Conservation (phyloP, 495 filamentous ascomycete genomes). For the Podospora pseudocomata region DNA sequence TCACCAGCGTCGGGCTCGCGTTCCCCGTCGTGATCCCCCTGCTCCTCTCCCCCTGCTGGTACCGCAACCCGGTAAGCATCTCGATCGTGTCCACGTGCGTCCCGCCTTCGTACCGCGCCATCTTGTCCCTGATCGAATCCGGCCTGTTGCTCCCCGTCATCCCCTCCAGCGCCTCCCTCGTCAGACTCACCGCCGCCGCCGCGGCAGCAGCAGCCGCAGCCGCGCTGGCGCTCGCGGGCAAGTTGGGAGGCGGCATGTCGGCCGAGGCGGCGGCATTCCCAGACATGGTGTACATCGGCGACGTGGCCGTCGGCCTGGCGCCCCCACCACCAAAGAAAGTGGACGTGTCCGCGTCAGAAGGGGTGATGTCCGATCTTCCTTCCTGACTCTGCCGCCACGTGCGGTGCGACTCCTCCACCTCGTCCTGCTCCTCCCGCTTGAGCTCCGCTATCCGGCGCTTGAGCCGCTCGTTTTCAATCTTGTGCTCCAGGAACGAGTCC, state of each 20-base stretch:
- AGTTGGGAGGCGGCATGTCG: conserved; percentile 67
- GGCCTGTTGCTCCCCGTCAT: conserved; percentile 58
- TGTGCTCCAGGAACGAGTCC: conserved; percentile 95
- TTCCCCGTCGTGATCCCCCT: conserved; percentile 85
- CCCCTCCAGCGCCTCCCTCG: conserved; percentile 75
- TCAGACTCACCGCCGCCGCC: conserved; percentile 59
- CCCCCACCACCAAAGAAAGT: conserved; percentile 10
- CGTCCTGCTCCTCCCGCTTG: conserved; percentile 79
- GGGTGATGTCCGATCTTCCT: conserved; percentile 50
- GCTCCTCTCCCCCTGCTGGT: conserved; percentile 84
- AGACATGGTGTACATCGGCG: conserved; percentile 16
- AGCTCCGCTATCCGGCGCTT: conserved; percentile 80
- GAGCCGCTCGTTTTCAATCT: conserved; percentile 92
- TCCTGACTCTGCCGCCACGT: conserved; percentile 53
- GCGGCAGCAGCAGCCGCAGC: conserved; percentile 55
- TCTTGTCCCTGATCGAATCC: conserved; percentile 73
- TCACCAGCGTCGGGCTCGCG: conserved; percentile 70
- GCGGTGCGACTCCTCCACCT: conserved; percentile 53
- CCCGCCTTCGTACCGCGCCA: conserved; percentile 63
- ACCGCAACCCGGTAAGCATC: conserved; percentile 85
- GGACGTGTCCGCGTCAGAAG: conserved; percentile 45
- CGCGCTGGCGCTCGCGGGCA: conserved; percentile 45
- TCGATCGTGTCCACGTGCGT: conserved; percentile 86
- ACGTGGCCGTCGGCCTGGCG: background rate
- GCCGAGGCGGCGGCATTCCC: conserved; percentile 17